Evolutionary conservation across 768 basidiomycete species (phyloP).

Genomic region (Mycena olivaceomarginata): DNA sequence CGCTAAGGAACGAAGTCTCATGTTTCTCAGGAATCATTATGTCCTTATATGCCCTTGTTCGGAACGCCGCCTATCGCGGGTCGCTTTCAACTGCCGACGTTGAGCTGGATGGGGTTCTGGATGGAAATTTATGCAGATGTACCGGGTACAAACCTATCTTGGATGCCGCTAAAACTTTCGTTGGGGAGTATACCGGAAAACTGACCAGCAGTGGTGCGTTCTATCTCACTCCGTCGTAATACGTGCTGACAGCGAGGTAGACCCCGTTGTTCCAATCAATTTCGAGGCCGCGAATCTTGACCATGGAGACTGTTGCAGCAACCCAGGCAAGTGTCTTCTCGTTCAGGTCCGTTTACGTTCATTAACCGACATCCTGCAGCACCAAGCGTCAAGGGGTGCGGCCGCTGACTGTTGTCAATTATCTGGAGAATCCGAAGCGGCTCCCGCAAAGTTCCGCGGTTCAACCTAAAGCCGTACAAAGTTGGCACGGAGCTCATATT

Average conservation of each 20-base stretch:
- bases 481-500: constrained; percentile 45
- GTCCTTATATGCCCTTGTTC: constrained; percentile 43
- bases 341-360: not conserved
- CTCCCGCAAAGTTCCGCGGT: constrained; percentile 43
- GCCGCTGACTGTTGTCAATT: constrained; percentile 44
- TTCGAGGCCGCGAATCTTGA: constrained; percentile 44
- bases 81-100: constrained; percentile 42
- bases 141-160: constrained; percentile 46
- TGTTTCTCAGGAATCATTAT: constrained; percentile 38
- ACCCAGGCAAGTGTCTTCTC: constrained; percentile 21
- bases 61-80: constrained; percentile 46
- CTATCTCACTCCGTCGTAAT: not conserved
- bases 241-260: not conserved
- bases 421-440: constrained; percentile 7
- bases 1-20: not conserved
- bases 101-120: constrained; percentile 44
- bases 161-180: constrained; percentile 46
- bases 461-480: constrained; percentile 43
- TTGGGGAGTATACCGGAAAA: constrained; percentile 42
- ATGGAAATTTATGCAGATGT: constrained; percentile 45
- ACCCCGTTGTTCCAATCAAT: constrained; percentile 42
- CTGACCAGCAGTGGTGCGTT: constrained; percentile 25
- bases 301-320: constrained; percentile 36
- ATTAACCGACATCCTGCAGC: constrained; percentile 8
- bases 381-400: constrained; percentile 39